Conservation (phyloP, 805 yeast species). For the Metschnikowia koreensis region DNA sequence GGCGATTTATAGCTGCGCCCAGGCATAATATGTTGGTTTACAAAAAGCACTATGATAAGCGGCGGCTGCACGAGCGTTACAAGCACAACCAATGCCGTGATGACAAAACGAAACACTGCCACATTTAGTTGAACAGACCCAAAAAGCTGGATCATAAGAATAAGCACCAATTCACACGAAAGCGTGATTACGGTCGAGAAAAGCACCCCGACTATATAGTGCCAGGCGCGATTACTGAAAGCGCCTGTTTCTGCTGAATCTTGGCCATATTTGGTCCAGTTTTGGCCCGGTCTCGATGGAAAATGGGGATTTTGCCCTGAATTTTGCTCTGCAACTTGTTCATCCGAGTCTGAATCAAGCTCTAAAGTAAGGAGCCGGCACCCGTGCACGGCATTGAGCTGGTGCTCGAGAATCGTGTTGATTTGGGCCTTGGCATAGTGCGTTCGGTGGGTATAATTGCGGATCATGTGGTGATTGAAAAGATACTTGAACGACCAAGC, state of each 20-base stretch:
- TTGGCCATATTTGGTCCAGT: no score
- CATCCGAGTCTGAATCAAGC: conserved; percentile 15
- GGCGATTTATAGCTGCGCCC: conserved; percentile 1
- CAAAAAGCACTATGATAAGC: conserved; percentile 29
- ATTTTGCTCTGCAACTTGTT: neutral
- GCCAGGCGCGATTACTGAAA: neutral
- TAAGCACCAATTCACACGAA: conserved; percentile 30
- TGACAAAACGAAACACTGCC: conserved; percentile 37
- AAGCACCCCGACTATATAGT: conserved; percentile 22
- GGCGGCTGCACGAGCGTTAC: conserved; percentile 47
- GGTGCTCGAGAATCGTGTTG: conserved; percentile 22
- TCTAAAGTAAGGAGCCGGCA: conserved; percentile 18
- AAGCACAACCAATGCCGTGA: conserved; percentile 37
- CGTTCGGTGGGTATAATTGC: conserved; percentile 22
- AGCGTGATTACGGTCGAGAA: conserved; percentile 32
- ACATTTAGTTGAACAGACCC: conserved; percentile 22
- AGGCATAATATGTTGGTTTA: conserved; percentile 29
- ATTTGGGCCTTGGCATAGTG: conserved; percentile 23
- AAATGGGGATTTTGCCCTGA: neutral
- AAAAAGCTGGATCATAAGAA: conserved; percentile 38
- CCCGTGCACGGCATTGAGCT: conserved; percentile 19
- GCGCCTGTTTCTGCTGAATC: no score
- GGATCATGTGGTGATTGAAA: conserved; percentile 27
- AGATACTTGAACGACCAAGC: conserved; percentile 23
- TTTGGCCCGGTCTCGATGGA: neutral